A percentile compares a stretch with the other conserved stretches of the same genome.
Evolutionary conservation across 768 basidiomycete genomes (phyloP).

Genomic region (Mycena floridula): DNA sequence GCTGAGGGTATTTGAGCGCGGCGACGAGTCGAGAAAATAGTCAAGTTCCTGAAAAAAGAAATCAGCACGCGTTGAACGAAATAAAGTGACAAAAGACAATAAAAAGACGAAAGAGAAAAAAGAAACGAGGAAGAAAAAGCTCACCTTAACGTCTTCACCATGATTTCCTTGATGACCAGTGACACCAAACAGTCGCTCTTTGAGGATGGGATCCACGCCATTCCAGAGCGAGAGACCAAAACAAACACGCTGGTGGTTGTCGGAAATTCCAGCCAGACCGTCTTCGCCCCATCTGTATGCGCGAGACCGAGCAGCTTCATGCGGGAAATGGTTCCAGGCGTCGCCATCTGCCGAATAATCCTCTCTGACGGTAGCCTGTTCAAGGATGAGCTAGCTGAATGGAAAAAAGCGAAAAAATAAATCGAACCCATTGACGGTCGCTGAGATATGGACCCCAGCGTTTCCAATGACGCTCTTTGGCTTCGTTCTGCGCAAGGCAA

Average conservation of each 20-base stretch:
- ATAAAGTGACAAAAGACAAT: too few species aligned
- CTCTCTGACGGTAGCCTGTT: constrained; percentile 93
- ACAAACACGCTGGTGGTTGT: constrained; percentile 94
- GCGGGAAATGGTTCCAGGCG: constrained; percentile 94
- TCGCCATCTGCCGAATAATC: constrained; percentile 97
- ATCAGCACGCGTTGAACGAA: too few species aligned
- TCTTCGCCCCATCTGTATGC: constrained; percentile 99
- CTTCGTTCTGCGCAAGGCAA: constrained; percentile 78
- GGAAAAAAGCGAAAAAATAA: constrained; percentile 3
- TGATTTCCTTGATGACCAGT: constrained; percentile 98
- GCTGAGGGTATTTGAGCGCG: constrained; percentile 98
- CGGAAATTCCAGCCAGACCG: constrained; percentile 94
- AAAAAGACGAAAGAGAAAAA: too few species aligned
- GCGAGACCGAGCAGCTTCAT: constrained; percentile 87
- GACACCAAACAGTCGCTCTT: constrained; percentile 94
- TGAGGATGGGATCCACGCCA: constrained; percentile 87
- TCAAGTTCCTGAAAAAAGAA: too few species aligned
- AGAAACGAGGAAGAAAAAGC: too few species aligned
- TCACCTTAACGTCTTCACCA: constrained; percentile 98
- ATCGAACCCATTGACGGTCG: constrained; percentile 92
- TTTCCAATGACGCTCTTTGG: constrained; percentile 90
- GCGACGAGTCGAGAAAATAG: constrained; percentile 97
- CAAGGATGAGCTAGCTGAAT: constrained; percentile 9
- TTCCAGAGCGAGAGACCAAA: constrained; percentile 94
- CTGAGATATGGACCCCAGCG: constrained; percentile 97